A percentile compares a stretch with the other conserved stretches of the same genome.
phyloP scores from a whole-genome alignment of 1,284 basidiomycete genomes.

The Pseudozyma sp. region DNA sequence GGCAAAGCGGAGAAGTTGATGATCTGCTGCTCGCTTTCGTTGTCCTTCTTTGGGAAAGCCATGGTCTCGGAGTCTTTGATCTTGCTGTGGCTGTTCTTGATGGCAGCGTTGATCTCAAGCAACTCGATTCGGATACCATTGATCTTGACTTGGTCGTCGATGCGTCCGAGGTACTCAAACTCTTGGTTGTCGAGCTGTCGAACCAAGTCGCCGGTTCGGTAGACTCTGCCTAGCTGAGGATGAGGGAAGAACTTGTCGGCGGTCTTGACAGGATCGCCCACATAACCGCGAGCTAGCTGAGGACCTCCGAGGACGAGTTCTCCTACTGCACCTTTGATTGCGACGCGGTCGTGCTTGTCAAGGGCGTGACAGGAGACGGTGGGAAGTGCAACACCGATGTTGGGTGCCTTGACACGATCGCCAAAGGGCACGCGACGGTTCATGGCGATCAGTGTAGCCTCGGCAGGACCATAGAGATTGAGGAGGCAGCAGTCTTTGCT shows the following conservation, averaged over 20 bases:
- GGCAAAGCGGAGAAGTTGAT: slow-evolving; percentile 67
- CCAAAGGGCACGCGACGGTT: slow-evolving; percentile 59
- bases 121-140: slow-evolving; percentile 70
- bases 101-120: slow-evolving; percentile 69
- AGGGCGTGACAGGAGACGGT: slow-evolving; percentile 66
- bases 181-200: slow-evolving; percentile 66
- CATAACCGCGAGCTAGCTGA: slow-evolving; percentile 64
- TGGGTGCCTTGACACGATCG: slow-evolving; percentile 68
- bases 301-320: slow-evolving; percentile 67
- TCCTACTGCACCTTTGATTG: slow-evolving; percentile 69
- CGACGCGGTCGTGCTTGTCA: slow-evolving; percentile 58
- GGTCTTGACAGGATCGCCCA: slow-evolving; percentile 65
- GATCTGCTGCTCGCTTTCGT: slow-evolving; percentile 58
- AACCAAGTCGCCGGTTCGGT: slow-evolving; percentile 67
- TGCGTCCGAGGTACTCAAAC: slow-evolving; percentile 69
- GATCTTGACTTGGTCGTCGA: slow-evolving; percentile 70
- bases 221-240: slow-evolving; percentile 60
- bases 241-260: slow-evolving; percentile 65
- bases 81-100: slow-evolving; percentile 57
- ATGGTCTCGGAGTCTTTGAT: slow-evolving; percentile 67
- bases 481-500: slow-evolving; percentile 65
- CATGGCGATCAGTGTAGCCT: slow-evolving; percentile 67
- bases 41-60: slow-evolving; percentile 52
- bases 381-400: slow-evolving; percentile 68
- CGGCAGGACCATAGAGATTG: slow-evolving; percentile 68